Base-by-base conservation (phyloP, 1,139 yeast species). In the Saccharomyces hybrid region DNA sequence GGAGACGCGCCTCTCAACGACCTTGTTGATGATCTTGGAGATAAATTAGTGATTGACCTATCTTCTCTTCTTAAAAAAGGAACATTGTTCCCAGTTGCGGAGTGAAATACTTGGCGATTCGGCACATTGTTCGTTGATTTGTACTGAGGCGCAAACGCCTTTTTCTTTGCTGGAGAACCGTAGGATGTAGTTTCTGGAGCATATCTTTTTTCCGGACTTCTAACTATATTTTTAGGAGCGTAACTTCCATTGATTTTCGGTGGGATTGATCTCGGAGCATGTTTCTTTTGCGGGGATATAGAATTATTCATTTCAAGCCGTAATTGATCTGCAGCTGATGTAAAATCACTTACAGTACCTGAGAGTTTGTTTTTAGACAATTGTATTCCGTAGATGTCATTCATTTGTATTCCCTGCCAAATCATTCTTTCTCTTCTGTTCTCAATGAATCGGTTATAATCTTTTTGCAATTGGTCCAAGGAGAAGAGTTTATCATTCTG, bases 291-390 rank as follows among this genome's bases (percentile, higher is more conserved):
- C 11, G 44, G 25, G n/a, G 11, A 38, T 19, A 38, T 38, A 16
- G 44, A 38, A 6, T 5, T 5, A 9, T 38, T 9, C 26, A 5
- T 38, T 38, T 38, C 44, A 3, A 38, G 44, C 5, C 44, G 44
- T 19, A 52, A 61, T 54, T 66, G 68, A 2, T 54, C 55, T 11
- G 70, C 68, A 4, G 70, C 70, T 1, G 69, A 66, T 5, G 65
- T 64, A 28, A 67, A 63, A 23, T 60, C 62, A 27, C 25, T 54
- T 3, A 38, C 44, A 38, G 26, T 9, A 8, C 25, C 44, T 9
- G 25, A 16, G 11, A 29, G 11, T 23, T 19, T 31, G 14, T 50
- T 50, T 25, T 9, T 50, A 23, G 48, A 31, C 11, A 50, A 38
- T 47, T 66, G 61, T 8, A 68, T 48, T 2, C 55, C 53, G 27